A percentile compares a stretch with the other conserved stretches of the same genome.
phyloP scores from a whole-genome alignment of 1,284 basidiomycete genomes.

The Moesziomyces parantarcticus region DNA sequence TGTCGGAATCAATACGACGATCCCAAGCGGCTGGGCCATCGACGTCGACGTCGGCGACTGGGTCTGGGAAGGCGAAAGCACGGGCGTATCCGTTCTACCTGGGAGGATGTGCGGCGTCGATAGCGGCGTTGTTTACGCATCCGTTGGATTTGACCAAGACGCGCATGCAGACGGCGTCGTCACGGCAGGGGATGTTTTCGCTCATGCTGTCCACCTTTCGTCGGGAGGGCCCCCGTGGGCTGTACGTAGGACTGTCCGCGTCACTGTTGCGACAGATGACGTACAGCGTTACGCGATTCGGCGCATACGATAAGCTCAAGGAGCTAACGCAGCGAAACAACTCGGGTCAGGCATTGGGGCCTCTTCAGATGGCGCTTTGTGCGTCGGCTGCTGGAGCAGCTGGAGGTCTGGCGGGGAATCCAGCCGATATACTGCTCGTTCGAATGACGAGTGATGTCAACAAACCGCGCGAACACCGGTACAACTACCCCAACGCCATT shows the following conservation, averaged over 20 bases:
- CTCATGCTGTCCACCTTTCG: conserved; percentile 51
- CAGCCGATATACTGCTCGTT: conserved; percentile 72
- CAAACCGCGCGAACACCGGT: conserved; percentile 56
- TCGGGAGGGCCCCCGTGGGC: conserved; percentile 51
- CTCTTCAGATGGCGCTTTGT: conserved; percentile 53
- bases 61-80: conserved; percentile 1
- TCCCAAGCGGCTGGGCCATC: conserved; percentile 7
- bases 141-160: conserved; percentile 68
- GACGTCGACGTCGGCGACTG: background rate
- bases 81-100: conserved; percentile 63
- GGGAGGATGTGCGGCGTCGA: conserved; percentile 61
- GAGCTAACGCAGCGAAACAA: conserved; percentile 24
- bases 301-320: conserved; percentile 64
- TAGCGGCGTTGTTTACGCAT: conserved; percentile 66
- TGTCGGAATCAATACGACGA: conserved; percentile 22
- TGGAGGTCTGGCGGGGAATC: conserved; percentile 63
- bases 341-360: conserved; percentile 29
- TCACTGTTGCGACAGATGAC: conserved; percentile 65
- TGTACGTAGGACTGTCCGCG: conserved; percentile 64
- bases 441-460: conserved; percentile 69
- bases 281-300: conserved; percentile 64
- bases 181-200: conserved; percentile 50
- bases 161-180: conserved; percentile 66
- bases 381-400: conserved; percentile 60
- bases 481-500: conserved; percentile 69